Evolutionary conservation across 2,329 filamentous ascomycete genomes (phyloP).

Genomic region (Beauveria australis): DNA sequence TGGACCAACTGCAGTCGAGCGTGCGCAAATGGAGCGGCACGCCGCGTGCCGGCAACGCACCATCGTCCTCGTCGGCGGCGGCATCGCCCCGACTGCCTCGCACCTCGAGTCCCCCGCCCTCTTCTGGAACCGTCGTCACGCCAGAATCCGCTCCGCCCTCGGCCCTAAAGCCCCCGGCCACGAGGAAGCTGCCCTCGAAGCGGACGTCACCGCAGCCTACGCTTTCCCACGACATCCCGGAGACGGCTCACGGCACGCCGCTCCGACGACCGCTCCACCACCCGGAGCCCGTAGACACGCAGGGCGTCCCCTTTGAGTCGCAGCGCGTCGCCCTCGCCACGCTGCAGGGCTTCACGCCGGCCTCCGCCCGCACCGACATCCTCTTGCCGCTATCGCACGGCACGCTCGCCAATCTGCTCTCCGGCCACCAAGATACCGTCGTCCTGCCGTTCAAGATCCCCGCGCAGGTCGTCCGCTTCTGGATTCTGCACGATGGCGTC

Average conservation of each 20-base stretch:
- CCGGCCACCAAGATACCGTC: slow-evolving; percentile 45
- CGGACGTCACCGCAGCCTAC: not conserved
- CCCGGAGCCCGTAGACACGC: slow-evolving; percentile 15
- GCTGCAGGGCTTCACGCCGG: slow-evolving; percentile 39
- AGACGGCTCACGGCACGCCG: slow-evolving; percentile 5
- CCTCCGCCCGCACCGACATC: slow-evolving; percentile 44
- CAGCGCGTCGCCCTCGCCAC: slow-evolving; percentile 44
- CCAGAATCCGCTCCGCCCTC: slow-evolving; percentile 1
- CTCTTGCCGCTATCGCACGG: slow-evolving; percentile 42
- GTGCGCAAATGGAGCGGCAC: slow-evolving; percentile 1
- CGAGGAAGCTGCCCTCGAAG: not conserved
- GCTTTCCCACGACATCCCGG: slow-evolving; percentile 8
- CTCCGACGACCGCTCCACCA: slow-evolving; percentile 23
- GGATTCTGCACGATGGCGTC: slow-evolving; percentile 49
- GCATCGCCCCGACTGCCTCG: not conserved
- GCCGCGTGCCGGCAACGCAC: slow-evolving; percentile 1
- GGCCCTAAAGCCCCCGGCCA: not conserved
- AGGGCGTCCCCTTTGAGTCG: slow-evolving; percentile 27
- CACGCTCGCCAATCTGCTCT: slow-evolving; percentile 39
- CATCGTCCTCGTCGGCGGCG: not conserved
- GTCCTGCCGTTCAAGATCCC: slow-evolving; percentile 49
- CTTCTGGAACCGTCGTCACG: not conserved
- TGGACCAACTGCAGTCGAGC: slow-evolving; percentile 21
- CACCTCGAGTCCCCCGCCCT: not conserved
- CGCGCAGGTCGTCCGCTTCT: slow-evolving; percentile 47